Base-by-base conservation (phyloP, 331 rosid species). In the Quercus phellos region DNA sequence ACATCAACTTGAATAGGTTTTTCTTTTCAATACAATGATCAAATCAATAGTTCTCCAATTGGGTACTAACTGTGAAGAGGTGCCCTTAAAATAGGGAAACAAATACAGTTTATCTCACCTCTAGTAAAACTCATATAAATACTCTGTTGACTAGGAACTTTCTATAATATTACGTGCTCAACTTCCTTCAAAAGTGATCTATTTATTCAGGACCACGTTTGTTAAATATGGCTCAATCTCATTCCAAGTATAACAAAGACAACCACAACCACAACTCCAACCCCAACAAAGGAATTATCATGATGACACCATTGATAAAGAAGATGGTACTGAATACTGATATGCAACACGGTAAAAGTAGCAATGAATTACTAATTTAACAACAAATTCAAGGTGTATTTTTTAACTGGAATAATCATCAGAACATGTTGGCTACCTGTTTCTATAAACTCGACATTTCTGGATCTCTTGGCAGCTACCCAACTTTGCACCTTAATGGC, bases 401-500 rank as follows among this genome's bases (percentile, higher is more conserved):
- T 34, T 30, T 10, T 66, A 32, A 32, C 38, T 17, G 5, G 26
- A 27, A 27, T 72, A 46, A 32, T 34, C 72, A 66, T 56, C 38
- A 29, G 68, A 69, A 73, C 70, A 81, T 2, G 67, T 73, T 29
- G 81, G 74, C 13, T 74, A 95, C 99, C 99, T 93, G 93, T 88
- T 86, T 85, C 77, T 88, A 60, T 91, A 89, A 32, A 92, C 82
- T 60, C 84, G 89, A 70, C 81, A 89, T 75, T 93, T 93, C 91
- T 91, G 98, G 74, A 83, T 85, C 90, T 89, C 99, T 79, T 79
- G 88, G 84, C 99, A 95, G 76, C 90, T 84, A 73, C 99, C 92
- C 78, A 75, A 86, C 83, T 90, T 95, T 34, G 98, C 94, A 68
- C 99, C 99, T 93, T 79, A n/a, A 85, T 68, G 73, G 55, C 66